Conservation (phyloP, 2,329 filamentous ascomycete genomes). For the Colletotrichum sp. region DNA sequence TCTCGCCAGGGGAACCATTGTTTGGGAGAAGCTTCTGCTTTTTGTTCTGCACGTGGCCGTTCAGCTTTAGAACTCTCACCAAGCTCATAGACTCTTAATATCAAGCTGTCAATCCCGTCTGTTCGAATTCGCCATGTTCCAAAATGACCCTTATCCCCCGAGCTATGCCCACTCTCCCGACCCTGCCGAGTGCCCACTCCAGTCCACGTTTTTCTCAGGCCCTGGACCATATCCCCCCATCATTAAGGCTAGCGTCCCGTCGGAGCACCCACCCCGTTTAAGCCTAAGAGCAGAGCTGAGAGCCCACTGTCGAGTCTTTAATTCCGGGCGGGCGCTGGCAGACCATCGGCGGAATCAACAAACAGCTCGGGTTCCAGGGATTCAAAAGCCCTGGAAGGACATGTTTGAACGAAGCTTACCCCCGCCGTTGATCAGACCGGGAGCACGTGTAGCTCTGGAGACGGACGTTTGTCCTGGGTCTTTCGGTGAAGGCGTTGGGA, state of each 20-base stretch:
- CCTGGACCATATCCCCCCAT: not conserved
- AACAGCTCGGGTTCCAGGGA: not conserved
- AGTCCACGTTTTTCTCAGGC: not conserved
- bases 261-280: not conserved
- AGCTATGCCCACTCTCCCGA: not conserved
- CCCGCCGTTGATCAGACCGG: not conserved
- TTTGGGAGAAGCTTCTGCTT: not conserved
- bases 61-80: fast-evolving
- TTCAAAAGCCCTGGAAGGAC: not conserved
- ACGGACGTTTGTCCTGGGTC: not conserved
- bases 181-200: not conserved
- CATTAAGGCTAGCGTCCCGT: slow-evolving; percentile 1
- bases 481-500: not conserved
- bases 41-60: not conserved
- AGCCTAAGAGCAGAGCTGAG: not conserved
- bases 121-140: fast-evolving
- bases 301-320: not conserved
- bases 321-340: not conserved
- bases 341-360: not conserved
- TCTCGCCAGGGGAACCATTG: not conserved
- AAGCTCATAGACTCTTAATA: not conserved
- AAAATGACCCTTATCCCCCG: not conserved
- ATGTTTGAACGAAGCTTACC: too few species aligned
- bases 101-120: not conserved
- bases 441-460: not conserved